Percentiles rank a stretch among this genome's conserved stretches.
Conservation (phyloP, 1,284 basidiomycete species). For the Austroboletus novae-zelandiae region DNA sequence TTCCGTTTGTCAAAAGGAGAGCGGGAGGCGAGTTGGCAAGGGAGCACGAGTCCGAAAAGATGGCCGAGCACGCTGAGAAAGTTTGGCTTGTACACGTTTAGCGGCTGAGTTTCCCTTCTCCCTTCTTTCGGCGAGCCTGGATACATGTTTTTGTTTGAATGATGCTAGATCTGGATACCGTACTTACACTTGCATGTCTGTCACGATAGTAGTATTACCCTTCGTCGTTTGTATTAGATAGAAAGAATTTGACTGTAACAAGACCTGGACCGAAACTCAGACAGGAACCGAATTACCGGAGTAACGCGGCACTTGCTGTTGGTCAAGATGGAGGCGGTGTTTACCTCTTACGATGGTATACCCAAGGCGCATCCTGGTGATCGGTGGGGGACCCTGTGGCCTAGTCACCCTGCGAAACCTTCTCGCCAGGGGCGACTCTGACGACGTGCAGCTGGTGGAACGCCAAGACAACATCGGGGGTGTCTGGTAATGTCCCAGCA, state of each 20-base stretch:
- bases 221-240: too few relatives aligned
- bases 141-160: too few relatives aligned
- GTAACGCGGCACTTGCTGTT: too few relatives aligned
- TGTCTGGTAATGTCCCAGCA: slow-evolving; percentile 37
- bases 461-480: slow-evolving; percentile 45
- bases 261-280: too few relatives aligned
- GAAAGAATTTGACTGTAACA: too few relatives aligned
- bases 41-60: slow-evolving; percentile 4
- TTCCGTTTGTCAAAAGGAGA: slow-evolving; percentile 35
- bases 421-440: slow-evolving; percentile 36
- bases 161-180: too few relatives aligned
- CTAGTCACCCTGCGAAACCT: slow-evolving; percentile 45
- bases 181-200: too few relatives aligned
- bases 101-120: background rate
- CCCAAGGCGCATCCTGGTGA: slow-evolving; percentile 36
- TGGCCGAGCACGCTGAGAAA: slow-evolving; percentile 25
- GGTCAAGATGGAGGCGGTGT: slow-evolving; percentile 4
- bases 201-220: too few relatives aligned
- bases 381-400: slow-evolving; percentile 45
- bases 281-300: too few relatives aligned
- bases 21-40: background rate
- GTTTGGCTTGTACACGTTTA: slow-evolving; percentile 20
- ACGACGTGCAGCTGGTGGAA: slow-evolving; percentile 42
- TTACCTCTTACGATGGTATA: background rate
- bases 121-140: too few relatives aligned